Base-by-base conservation (phyloP, 495 filamentous ascomycete species). In the Hypoxylon fragiforme region DNA sequence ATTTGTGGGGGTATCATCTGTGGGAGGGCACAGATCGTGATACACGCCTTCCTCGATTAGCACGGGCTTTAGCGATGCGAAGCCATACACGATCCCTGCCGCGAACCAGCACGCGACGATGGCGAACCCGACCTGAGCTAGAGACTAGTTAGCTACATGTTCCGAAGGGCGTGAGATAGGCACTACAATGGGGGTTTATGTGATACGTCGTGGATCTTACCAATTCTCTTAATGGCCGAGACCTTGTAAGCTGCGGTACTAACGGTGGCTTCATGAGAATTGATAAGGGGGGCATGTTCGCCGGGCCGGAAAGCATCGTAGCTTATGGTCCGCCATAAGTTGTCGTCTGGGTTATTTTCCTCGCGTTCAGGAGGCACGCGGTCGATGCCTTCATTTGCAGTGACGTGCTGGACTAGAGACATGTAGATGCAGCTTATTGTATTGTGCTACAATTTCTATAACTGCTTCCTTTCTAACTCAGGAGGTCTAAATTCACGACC, bases 71-170 rank as follows among this genome's bases (percentile, higher is more conserved):
- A 90, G 70, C 3, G 87, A 86, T 2, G 86, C 86, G 68, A 85
- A 90, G 4, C 86, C 87, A 66, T 89, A 90, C 3, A 89, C 84
- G 44, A 87, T 76, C 1, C 86, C 86, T 3, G 86, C 81, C 3
- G 83, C 81, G 42, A 84, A 71, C 57, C 85, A 82, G 63, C 84
- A 87, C 50, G 82, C 82, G 9, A 85, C 57, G 4, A 85, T 74
- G 1, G 83, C 84, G 35, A 77, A 67, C 13, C 67, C 57, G 0
- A 88, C 82, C 69, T 87, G 85, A 20, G 73, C 81, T 85, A 11
- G n/a, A 6, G 2, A 16, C 8, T 5, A 7, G 31, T 12, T 13
- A 13, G n/a, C 12, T 3, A 35, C 3, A 12, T 34, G 31, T 7
- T n/a, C 31, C 3, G 5, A 7, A 3, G n/a, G 3, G 7, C 12